Evolutionary conservation across 495 filamentous ascomycete genomes (phyloP).

Genomic region (Annulohypoxylon moriforme): DNA sequence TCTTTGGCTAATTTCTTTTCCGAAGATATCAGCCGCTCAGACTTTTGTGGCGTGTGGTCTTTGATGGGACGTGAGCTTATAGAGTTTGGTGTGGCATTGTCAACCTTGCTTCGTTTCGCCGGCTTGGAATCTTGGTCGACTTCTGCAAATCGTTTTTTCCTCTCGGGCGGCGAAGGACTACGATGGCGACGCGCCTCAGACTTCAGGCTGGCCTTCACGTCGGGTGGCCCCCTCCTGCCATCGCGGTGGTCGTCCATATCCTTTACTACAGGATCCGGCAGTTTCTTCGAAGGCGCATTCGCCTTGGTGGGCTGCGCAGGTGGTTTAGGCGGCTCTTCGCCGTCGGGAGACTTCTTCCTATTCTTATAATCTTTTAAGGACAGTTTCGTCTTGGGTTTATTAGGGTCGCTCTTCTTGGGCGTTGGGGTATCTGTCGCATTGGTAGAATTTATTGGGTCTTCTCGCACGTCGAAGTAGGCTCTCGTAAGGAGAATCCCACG

Average conservation of each 20-base stretch:
- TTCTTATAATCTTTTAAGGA: constrained; percentile 62
- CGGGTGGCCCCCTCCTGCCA: constrained; percentile 26
- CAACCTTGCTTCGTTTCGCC: constrained; percentile 54
- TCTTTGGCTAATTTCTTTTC: constrained; percentile 44
- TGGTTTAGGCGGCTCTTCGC: constrained; percentile 51
- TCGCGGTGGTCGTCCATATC: constrained; percentile 47
- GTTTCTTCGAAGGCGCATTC: constrained; percentile 38
- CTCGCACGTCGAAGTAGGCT: constrained; percentile 56
- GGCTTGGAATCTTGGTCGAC: constrained; percentile 50
- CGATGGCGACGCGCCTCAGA: constrained; percentile 41
- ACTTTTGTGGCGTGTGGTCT: constrained; percentile 36
- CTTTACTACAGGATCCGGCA: constrained; percentile 21
- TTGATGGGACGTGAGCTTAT: constrained; percentile 43
- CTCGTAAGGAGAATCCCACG: constrained; percentile 60
- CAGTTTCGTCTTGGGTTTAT: constrained; percentile 57
- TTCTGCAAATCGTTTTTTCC: constrained; percentile 54
- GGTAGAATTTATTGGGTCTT: constrained; percentile 47
- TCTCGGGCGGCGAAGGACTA: constrained; percentile 50
- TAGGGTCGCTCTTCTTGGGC: constrained; percentile 50
- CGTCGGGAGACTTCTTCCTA: constrained; percentile 53
- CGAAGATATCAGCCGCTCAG: constrained; percentile 38
- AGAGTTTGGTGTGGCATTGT: constrained; percentile 43
- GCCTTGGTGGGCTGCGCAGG: constrained; percentile 33
- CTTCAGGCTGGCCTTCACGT: constrained; percentile 45
- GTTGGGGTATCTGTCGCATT: constrained; percentile 42